Base-by-base conservation (phyloP, 768 basidiomycete genomes). In the Trametes maxima region DNA sequence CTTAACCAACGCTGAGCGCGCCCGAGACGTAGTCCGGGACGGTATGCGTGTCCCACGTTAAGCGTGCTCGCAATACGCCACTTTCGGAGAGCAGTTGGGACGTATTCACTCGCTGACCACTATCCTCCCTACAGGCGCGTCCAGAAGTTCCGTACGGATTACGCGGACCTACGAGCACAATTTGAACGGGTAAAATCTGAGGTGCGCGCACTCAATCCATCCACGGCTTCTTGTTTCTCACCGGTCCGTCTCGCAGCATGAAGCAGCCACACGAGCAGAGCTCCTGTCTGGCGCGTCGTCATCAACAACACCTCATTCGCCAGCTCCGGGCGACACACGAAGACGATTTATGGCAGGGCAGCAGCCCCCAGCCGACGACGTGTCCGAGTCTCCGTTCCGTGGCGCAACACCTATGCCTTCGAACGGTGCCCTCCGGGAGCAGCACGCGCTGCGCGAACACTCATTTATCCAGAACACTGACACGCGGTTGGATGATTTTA, bases 91-190 rank as follows among this genome's bases (percentile, higher is more conserved):
- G 17, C 16, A 37, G 6, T 49, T 52, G 49, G 52, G 36, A 28
- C 10, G 21, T 16, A 33, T 16, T 17, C 16, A 49, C 19, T 12
- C 37, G 35, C 10, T 21, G 49, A 51, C 6, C 17, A 13, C 11
- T 21, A 25, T 63, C 63, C 24, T 62, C 10, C 45, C 13, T 22
- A 35, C 69, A 97, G 95, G 81, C 92, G 96, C 22, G 91, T 96
- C 2, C 90, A 92, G 68, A 95, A 94, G 75, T 95, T 99, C 68
- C 85, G 92, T 28, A 76, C 85, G 28, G 96, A 98, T 70, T 95
- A 98, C 69, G 69, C 81, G 17, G 92, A 95, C 64, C 78, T 98
- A 7, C 85, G 90, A 62, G 79, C 74, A 46, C 90, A 94, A 66
- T 96, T 98, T 67, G 94, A 98, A 50, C 79, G 73, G 28, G 74